Conservation (phyloP, 352 stramenopile species). For the Aphanomyces stellatus region DNA sequence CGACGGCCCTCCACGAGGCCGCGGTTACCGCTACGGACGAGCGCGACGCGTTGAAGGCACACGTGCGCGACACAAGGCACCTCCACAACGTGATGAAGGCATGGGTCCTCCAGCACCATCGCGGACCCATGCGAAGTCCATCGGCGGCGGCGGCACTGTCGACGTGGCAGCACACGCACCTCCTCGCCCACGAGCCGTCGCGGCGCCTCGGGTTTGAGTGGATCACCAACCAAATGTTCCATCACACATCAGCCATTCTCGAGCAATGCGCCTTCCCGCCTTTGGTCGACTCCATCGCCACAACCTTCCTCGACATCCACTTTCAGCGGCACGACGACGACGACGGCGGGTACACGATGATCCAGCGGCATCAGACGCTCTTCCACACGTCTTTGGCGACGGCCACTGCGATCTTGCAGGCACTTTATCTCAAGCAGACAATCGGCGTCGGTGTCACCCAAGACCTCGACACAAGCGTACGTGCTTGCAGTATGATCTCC, state of each 20-base stretch:
- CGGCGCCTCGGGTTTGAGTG: conserved; percentile 8
- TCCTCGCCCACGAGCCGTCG: conserved; percentile 2
- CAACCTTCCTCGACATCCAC: neutral
- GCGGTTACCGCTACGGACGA: neutral
- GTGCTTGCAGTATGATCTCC: neutral
- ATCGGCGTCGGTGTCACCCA: neutral
- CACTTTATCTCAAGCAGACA: neutral
- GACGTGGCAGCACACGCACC: conserved; percentile 6
- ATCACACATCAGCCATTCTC: conserved; percentile 1
- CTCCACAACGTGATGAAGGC: neutral
- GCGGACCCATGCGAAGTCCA: neutral
- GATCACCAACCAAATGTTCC: conserved; percentile 19
- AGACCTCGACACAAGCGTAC: conserved; percentile 16
- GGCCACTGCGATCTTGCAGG: neutral
- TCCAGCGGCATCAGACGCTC: conserved; percentile 7
- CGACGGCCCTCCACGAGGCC: neutral
- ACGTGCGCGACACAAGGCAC: neutral
- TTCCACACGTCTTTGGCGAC: neutral
- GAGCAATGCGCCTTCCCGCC: conserved; percentile 9
- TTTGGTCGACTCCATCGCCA: neutral
- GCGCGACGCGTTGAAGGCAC: neutral
- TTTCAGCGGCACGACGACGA: neutral
- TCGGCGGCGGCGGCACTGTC: neutral
- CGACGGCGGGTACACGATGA: neutral
- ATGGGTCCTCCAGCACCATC: conserved; percentile 3